Conservation (phyloP, 345 rosid species). For the Garcia nutans region DNA sequence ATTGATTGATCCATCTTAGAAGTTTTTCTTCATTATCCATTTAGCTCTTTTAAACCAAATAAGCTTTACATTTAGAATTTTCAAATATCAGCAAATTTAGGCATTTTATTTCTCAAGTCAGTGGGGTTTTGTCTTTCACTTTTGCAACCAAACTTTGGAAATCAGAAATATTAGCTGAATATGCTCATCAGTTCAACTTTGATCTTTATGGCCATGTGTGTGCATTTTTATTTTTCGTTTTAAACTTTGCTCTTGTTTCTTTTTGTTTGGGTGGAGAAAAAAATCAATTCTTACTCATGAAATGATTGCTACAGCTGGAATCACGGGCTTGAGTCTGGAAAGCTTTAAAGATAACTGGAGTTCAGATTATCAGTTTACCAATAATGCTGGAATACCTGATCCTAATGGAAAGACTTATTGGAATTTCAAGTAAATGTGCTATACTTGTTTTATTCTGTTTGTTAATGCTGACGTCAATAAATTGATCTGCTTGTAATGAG, state of each 20-base stretch:
- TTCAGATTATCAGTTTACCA: constrained; percentile 83
- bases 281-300: constrained; percentile 2
- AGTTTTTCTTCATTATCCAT: no score
- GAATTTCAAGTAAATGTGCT: constrained; percentile 74
- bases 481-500: not conserved
- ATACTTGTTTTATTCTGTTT: not conserved
- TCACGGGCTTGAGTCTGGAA: constrained; percentile 75
- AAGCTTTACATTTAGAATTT: no score
- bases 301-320: constrained; percentile 56
- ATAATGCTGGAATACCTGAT: constrained; percentile 94
- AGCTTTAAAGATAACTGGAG: constrained; percentile 92
- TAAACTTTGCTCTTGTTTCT: not conserved
- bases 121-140: not conserved
- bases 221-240: not conserved
- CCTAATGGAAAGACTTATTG: constrained; percentile 65
- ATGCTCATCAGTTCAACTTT: not conserved
- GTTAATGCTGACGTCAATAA: constrained; percentile 13
- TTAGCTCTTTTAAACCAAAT: no score
- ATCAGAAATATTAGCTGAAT: not conserved
- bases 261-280: not conserved
- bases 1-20: no score
- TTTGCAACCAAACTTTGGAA: not conserved
- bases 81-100: no score
- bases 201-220: not conserved
- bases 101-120: no score